phyloP scores from a whole-genome alignment of 2,329 filamentous ascomycete species.

The Alternaria consortialis region DNA sequence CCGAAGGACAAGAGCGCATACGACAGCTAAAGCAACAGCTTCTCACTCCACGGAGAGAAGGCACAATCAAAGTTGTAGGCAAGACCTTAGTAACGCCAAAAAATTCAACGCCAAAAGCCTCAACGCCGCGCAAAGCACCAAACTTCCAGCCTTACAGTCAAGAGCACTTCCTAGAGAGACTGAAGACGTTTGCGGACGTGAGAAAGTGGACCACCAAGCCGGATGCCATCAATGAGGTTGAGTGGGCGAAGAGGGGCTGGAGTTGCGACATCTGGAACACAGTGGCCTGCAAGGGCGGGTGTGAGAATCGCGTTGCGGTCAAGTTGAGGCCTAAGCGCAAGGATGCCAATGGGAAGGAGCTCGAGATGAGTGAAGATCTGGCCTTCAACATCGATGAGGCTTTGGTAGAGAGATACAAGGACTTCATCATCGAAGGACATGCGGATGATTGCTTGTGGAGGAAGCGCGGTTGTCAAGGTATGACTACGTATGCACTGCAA shows the following conservation, averaged over 20 bases:
- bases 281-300: constrained; percentile 82
- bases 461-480: constrained; percentile 86
- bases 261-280: constrained; percentile 76
- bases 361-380: constrained; percentile 62
- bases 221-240: constrained; percentile 82
- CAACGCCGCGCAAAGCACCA: constrained; percentile 56
- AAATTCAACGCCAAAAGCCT: constrained; percentile 33
- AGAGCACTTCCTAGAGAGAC: constrained; percentile 77
- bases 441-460: constrained; percentile 86
- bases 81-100: constrained; percentile 33
- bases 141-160: constrained; percentile 90
- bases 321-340: constrained; percentile 70
- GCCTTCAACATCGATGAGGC: constrained; percentile 64
- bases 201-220: constrained; percentile 96
- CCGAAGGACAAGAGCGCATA: constrained; percentile 42
- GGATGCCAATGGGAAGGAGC: constrained; percentile 49
- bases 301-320: constrained; percentile 83
- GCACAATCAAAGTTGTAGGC: constrained; percentile 46
- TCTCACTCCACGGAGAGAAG: constrained; percentile 36
- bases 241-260: constrained; percentile 96
- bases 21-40: constrained; percentile 45
- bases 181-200: constrained; percentile 89
- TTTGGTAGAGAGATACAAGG: constrained; percentile 78
- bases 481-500: neutral
- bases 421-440: constrained; percentile 78